These are phyloP conservation scores for Solanum hybrid DNA, from an alignment of 305 asterid genomes.

Conservation along the genomic window DNA sequence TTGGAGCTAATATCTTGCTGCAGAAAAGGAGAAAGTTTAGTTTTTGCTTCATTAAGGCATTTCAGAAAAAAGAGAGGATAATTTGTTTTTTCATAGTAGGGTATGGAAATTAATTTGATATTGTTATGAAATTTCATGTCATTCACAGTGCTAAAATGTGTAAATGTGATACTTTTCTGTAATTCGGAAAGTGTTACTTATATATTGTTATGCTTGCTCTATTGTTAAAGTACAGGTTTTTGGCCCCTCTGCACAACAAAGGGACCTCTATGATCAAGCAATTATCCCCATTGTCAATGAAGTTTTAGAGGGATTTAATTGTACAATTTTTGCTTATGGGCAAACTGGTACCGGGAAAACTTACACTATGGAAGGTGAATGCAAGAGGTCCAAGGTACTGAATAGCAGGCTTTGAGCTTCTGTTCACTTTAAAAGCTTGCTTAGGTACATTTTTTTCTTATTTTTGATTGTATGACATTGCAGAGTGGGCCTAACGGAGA, in stretches of 20 bases:
- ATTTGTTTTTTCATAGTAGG: neutral
- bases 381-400: conserved; percentile 77
- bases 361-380: conserved; percentile 91
- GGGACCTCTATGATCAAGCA: conserved; percentile 82
- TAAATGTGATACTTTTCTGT: neutral
- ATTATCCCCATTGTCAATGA: conserved; percentile 85
- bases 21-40: neutral
- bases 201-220: neutral
- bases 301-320: conserved; percentile 86
- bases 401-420: neutral
- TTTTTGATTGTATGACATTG: neutral
- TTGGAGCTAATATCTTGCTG: neutral
- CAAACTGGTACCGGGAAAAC: conserved; percentile 95
- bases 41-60: neutral
- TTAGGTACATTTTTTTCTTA: neutral
- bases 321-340: conserved; percentile 94
- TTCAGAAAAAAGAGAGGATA: neutral
- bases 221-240: conserved; percentile 45
- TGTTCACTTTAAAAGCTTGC: neutral
- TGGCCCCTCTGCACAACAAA: conserved; percentile 84
- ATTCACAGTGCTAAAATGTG: neutral
- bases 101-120: neutral
- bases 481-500: conserved; percentile 85
- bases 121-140: neutral
- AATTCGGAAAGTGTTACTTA: neutral